Conservation (phyloP, 768 basidiomycete species). For the Leccinum imitatum region DNA sequence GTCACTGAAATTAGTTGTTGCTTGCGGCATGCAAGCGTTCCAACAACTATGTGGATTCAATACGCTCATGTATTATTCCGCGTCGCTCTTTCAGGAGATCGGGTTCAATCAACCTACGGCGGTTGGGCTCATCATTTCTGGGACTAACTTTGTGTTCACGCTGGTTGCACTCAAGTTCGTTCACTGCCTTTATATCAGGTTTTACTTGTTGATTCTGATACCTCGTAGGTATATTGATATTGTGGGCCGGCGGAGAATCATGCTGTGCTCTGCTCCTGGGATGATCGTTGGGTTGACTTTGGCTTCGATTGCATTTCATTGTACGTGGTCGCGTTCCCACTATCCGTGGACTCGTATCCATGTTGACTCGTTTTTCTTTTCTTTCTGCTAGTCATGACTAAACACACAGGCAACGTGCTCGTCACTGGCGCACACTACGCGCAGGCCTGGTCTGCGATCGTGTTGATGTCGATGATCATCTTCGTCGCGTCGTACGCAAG, state of each 20-base stretch:
- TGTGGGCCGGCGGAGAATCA: conserved; percentile 67
- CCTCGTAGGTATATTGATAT: conserved; percentile 52
- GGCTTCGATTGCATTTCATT: conserved; percentile 64
- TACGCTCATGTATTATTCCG: conserved; percentile 73
- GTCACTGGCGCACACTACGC: conserved; percentile 59
- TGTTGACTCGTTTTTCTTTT: neutral
- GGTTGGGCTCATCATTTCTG: conserved; percentile 74
- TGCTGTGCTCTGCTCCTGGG: conserved; percentile 68
- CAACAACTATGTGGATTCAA: conserved; percentile 88
- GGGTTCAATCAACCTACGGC: conserved; percentile 83
- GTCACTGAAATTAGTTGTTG: conserved; percentile 49
- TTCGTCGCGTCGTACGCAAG: conserved; percentile 83
- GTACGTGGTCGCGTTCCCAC: conserved; percentile 2
- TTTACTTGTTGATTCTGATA: neutral
- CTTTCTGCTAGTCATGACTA: conserved; percentile 50
- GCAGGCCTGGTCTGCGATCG: conserved; percentile 60
- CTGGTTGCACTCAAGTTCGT: conserved; percentile 65
- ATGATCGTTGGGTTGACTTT: conserved; percentile 68
- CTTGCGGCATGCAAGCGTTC: conserved; percentile 78
- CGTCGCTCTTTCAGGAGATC: conserved; percentile 76
- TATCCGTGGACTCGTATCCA: neutral
- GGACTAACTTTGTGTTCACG: conserved; percentile 79
- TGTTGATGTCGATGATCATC: conserved; percentile 78
- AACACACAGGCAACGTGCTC: conserved; percentile 57
- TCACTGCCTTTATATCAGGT: neutral